Conservation (phyloP, 2,329 filamentous ascomycete species). For the Diaporthe eres region DNA sequence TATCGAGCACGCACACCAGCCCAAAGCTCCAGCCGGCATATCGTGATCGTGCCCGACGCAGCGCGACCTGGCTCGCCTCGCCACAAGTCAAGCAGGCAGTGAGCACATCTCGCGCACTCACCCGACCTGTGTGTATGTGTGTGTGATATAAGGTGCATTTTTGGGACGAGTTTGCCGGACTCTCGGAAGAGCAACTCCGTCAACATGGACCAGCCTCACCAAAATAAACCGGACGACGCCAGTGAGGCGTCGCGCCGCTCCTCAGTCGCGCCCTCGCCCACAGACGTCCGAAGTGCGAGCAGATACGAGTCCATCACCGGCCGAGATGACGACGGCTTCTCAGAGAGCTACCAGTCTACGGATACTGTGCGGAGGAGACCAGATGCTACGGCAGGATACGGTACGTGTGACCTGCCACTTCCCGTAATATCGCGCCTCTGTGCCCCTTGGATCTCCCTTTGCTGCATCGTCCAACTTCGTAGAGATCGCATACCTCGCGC, state of each 20-base stretch:
- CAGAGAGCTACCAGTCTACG: conserved; percentile 71
- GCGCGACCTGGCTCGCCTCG: conserved; percentile 26
- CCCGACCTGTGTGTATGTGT: not conserved
- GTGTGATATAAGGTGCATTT: not conserved
- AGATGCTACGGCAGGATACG: conserved; percentile 64
- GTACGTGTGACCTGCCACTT: conserved; percentile 56
- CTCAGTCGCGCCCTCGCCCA: conserved; percentile 61
- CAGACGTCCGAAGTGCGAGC: conserved; percentile 62
- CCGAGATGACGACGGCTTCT: conserved; percentile 59
- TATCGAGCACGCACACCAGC: conserved; percentile 2
- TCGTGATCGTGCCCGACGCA: conserved; percentile 19
- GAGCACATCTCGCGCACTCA: conserved; percentile 1
- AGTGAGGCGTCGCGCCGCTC: conserved; percentile 41
- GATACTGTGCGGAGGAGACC: conserved; percentile 72
- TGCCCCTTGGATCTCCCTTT: conserved; percentile 26
- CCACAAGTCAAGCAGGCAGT: not conserved
- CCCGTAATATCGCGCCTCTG: conserved; percentile 17
- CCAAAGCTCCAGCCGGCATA: conserved; percentile 10
- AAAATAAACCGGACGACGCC: conserved; percentile 38
- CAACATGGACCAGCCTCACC: conserved; percentile 62
- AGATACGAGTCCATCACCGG: conserved; percentile 52
- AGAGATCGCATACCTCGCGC: conserved; percentile 4
- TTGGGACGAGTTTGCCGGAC: not conserved
- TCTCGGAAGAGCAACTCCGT: not conserved
- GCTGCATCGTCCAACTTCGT: conserved; percentile 4